These are phyloP conservation scores for Apiospora hydei DNA, from an alignment of 2,329 filamentous ascomycete species.

Conservation along the genomic window DNA sequence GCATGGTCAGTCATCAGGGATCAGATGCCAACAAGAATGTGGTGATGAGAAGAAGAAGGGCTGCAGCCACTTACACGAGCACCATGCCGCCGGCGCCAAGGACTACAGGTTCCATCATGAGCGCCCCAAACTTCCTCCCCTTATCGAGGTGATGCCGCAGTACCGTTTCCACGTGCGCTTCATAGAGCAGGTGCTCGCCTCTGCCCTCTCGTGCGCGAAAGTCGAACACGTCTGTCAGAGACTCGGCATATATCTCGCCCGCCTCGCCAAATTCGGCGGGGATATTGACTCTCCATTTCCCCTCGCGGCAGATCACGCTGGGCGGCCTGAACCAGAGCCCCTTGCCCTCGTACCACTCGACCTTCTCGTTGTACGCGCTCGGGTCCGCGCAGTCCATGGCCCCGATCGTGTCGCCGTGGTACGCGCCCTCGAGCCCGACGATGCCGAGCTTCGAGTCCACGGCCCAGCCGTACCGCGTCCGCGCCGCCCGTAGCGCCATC, in stretches of 20 bases:
- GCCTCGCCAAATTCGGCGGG: constrained; percentile 43
- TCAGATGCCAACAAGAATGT: constrained; percentile 35
- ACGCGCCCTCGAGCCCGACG: constrained; percentile 79
- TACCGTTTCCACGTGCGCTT: constrained; percentile 62
- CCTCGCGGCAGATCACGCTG: constrained; percentile 68
- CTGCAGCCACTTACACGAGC: constrained; percentile 65
- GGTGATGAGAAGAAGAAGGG: constrained; percentile 25
- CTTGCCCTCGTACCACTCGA: constrained; percentile 84
- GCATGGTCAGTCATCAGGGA: constrained; percentile 47
- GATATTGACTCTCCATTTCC: constrained; percentile 69
- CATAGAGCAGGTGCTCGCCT: constrained; percentile 60
- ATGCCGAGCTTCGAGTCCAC: constrained; percentile 67
- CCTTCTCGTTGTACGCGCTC: constrained; percentile 78
- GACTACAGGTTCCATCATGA: constrained; percentile 82
- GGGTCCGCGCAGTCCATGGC: constrained; percentile 88
- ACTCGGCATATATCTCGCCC: constrained; percentile 37
- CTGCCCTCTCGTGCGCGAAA: constrained; percentile 55
- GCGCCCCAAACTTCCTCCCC: constrained; percentile 74
- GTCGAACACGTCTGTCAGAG: constrained; percentile 67
- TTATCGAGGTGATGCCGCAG: constrained; percentile 60
- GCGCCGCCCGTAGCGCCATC: constrained; percentile 78
- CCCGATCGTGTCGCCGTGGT: constrained; percentile 88
- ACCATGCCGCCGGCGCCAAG: constrained; percentile 86
- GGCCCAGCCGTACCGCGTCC: constrained; percentile 71
- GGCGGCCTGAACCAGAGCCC: constrained; percentile 87